Evolutionary conservation across 805 yeast species (phyloP).

Genomic region (Monosporozyma yasuniensis): DNA sequence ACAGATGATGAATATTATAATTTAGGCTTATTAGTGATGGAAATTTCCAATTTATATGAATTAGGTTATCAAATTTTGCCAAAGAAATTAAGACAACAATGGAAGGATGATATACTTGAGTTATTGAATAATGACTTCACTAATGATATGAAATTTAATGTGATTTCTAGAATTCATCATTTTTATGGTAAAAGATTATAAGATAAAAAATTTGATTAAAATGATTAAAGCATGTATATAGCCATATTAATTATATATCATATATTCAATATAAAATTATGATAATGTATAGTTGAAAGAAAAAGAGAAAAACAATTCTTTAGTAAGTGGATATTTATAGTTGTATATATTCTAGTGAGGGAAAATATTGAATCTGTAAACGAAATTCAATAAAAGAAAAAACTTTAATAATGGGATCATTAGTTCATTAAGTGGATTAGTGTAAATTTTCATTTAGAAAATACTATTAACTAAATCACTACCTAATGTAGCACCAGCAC

Average conservation of each 20-base stretch:
- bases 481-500: conserved; percentile 95
- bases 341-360: not conserved
- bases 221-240: not conserved
- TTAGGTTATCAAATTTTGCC: conserved; percentile 47
- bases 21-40: conserved; percentile 60
- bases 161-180: conserved; percentile 53
- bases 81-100: conserved; percentile 38
- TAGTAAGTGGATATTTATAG: not conserved
- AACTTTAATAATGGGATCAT: not conserved
- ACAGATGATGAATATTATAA: conserved; percentile 28
- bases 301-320: not conserved
- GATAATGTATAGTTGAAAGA: not conserved
- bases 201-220: not conserved
- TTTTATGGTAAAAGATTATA: conserved; percentile 36
- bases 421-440: not conserved
- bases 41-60: conserved; percentile 47
- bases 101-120: conserved; percentile 57
- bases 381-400: not conserved
- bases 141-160: conserved; percentile 34
- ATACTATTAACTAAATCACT: conserved; percentile 69
- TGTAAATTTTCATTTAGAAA: conserved; percentile 33
- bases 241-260: not conserved
- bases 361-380: not conserved
- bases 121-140: conserved; percentile 37
- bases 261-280: not conserved